phyloP scores from a whole-genome alignment of 257 asterid genomes.

The Parsonsia alboflavescens region DNA sequence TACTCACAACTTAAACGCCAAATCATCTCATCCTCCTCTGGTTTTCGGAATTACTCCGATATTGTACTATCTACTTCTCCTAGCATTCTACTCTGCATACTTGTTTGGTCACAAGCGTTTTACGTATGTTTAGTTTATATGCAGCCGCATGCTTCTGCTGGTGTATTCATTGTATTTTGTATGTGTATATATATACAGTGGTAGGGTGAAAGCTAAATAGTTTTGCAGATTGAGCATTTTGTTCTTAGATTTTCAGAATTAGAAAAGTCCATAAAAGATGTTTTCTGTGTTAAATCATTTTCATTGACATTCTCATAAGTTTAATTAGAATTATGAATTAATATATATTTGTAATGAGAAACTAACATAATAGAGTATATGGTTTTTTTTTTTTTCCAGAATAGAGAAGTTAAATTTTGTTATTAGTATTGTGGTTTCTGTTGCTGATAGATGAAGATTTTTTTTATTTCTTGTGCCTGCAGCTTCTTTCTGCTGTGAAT shows the following conservation, averaged over 20 bases:
- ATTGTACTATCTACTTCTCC: not conserved
- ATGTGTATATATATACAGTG: not conserved
- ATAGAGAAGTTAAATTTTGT: not conserved
- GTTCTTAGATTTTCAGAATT: not conserved
- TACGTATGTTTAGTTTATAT: too few relatives aligned
- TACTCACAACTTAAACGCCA: not conserved
- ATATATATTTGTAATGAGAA: not conserved
- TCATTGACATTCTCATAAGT: not conserved
- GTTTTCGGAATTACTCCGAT: not conserved
- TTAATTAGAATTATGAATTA: not conserved
- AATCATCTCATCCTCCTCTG: not conserved
- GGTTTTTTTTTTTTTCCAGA: not conserved
- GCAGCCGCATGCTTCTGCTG: not conserved
- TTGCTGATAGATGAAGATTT: slow-evolving; percentile 9
- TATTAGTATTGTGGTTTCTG: not conserved
- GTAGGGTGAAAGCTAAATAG: not conserved
- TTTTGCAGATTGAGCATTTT: not conserved
- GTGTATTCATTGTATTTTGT: not conserved
- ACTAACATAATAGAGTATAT: not conserved
- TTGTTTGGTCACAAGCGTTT: not conserved
- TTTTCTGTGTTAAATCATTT: not conserved
- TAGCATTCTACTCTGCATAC: not conserved
- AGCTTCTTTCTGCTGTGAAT: slow-evolving; percentile 95
- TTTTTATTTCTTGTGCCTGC: slow-evolving; percentile 23
- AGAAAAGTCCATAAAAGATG: not conserved